These are phyloP conservation scores for Salvia rosmarinus DNA, from an alignment of 257 asterid species.

Conservation along the genomic window DNA sequence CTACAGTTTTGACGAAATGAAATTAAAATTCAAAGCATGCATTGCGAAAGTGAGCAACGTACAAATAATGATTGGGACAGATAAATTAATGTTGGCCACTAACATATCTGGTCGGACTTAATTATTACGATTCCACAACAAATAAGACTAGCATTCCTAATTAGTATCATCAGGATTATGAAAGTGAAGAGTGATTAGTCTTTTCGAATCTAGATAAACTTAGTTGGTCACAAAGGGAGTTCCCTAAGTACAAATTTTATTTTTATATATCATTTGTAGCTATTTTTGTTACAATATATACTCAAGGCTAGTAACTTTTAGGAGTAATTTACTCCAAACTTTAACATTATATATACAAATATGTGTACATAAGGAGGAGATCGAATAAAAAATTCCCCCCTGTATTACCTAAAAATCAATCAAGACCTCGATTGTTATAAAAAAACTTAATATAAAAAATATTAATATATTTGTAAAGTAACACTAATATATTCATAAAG, in stretches of 20 bases:
- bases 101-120: conserved; percentile 34
- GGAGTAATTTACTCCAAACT: no score
- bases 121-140: conserved; percentile 35
- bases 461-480: no score
- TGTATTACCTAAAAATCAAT: no score
- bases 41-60: not conserved
- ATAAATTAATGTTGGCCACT: conserved; percentile 42
- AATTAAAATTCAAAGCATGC: not conserved
- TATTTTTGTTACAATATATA: not conserved
- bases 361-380: no score
- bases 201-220: not conserved
- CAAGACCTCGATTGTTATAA: no score
- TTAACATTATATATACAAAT: no score
- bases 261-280: no score
- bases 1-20: conserved; percentile 3
- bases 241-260: not conserved
- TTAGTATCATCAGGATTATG: conserved; percentile 3
- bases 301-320: no score
- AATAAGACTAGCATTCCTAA: conserved; percentile 14
- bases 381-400: no score
- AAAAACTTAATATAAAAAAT: no score
- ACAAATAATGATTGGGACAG: conserved; percentile 28
- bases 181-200: not conserved
- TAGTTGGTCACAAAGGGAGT: no score
- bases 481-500: no score